phyloP scores from a whole-genome alignment of 1,284 basidiomycete species.

The Rhodofomes roseus region DNA sequence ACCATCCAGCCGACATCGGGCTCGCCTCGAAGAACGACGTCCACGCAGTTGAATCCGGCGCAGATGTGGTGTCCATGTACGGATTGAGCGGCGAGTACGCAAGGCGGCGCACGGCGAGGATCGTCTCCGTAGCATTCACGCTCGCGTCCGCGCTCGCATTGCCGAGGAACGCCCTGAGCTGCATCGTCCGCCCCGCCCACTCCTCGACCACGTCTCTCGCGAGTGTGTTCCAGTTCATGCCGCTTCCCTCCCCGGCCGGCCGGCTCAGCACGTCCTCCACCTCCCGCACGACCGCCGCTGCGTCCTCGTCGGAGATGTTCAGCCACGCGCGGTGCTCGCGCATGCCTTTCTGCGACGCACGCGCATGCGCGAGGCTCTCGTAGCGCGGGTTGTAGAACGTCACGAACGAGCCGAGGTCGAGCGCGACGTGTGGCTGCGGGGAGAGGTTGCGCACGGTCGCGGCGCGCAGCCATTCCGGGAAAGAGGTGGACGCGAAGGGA shows the following conservation, averaged over 20 bases:
- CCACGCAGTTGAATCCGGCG: slow-evolving; percentile 4
- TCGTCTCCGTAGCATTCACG: slow-evolving; percentile 4
- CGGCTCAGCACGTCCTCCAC: slow-evolving; percentile 2
- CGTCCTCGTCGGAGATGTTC: slow-evolving; percentile 9
- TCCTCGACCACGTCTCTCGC: slow-evolving; percentile 4
- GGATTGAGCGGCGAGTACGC: slow-evolving; percentile 8
- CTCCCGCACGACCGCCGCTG: slow-evolving; percentile 2
- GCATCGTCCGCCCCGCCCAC: slow-evolving; percentile 5
- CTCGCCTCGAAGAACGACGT: not conserved
- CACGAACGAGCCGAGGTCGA: slow-evolving; percentile 7
- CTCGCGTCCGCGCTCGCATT: not conserved
- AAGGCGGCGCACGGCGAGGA: slow-evolving; percentile 4
- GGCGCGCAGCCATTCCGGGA: slow-evolving; percentile 8
- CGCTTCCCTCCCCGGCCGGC: not conserved
- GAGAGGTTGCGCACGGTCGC: slow-evolving; percentile 1
- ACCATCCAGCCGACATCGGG: not conserved
- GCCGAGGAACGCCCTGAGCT: slow-evolving; percentile 5
- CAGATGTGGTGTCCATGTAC: slow-evolving; percentile 5
- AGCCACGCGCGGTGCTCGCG: slow-evolving; percentile 8
- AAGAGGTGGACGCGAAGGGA: slow-evolving; percentile 1
- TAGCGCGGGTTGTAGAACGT: slow-evolving; percentile 10
- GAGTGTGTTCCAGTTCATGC: slow-evolving; percentile 7
- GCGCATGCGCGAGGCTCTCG: slow-evolving; percentile 2
- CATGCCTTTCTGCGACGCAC: slow-evolving; percentile 2
- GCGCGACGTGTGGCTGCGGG: slow-evolving; percentile 7